Evolutionary conservation across 1,284 basidiomycete species (phyloP), one percentile per base, ranked within the genome.

Genomic region (Microstroma glucosiphilum): DNA sequence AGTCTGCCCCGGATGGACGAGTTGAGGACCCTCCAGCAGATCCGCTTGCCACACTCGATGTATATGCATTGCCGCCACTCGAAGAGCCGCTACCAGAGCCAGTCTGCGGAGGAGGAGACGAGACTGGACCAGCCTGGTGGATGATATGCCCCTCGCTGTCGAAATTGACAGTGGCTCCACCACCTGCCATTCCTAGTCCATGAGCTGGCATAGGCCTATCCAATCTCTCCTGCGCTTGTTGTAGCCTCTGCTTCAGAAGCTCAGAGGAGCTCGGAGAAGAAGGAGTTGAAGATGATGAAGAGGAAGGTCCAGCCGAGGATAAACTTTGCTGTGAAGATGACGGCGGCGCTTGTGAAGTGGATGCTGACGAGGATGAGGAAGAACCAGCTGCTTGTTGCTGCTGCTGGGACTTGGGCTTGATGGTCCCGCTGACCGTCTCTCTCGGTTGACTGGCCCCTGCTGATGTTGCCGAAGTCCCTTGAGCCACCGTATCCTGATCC

Each of bases 91-190:
- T 23, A 15, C 13, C 21, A 19, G 19, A 6, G 21, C 6, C 8
- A 19, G 7, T 19, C 51, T 54, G 51, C 51, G 8, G 51, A 19
- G n/a, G 51, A 2, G 19, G 15, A 15, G 21, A 8, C 17, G 15
- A 7, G 17, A 7, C 6, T 6, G 15, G 15, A 6, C 3, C 51
- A 23, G 21, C 51, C n/a, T 54, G 51, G 25, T 54, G 51, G 21
- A 54, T 26, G 25, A 54, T 54, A 54, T 21, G 19, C 6, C 51
- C 51, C 13, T 54, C 51, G 13, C 51, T 15, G 51, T 54, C 51
- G 26, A 54, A 21, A 25, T 54, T 54, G 21, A 48, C 43, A 48
- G 4, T 48, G 15, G 43, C 21, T 37, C 30, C 30, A 37, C 30
- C 30, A 15, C 21, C 51, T 19, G 17, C 21, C 8, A 21, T 54